Evolutionary conservation across 192 early-diverging fungal genomes (phyloP).

Genomic region (Coemansia sp.): DNA sequence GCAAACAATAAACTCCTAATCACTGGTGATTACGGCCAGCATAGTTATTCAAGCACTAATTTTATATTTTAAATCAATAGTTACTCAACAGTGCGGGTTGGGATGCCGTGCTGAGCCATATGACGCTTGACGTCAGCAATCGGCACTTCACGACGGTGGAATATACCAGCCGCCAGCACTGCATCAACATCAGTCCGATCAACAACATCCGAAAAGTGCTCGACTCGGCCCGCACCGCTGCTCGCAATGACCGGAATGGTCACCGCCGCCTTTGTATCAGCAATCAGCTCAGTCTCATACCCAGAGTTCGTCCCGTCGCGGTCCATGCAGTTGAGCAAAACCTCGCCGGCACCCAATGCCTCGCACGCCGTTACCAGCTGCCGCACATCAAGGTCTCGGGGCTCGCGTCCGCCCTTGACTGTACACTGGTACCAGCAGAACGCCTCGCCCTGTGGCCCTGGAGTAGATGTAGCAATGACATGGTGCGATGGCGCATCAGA

Average conservation of each 20-base stretch:
- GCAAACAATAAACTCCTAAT: neutral
- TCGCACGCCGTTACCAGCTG: constrained; percentile 89
- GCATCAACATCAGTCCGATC: constrained; percentile 86
- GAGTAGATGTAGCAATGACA: constrained; percentile 64
- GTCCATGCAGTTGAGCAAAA: constrained; percentile 99
- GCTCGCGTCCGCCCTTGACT: constrained; percentile 96
- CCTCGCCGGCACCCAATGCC: constrained; percentile 92
- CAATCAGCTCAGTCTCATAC: constrained; percentile 85
- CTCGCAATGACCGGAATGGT: constrained; percentile 97
- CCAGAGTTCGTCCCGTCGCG: constrained; percentile 97
- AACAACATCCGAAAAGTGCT: constrained; percentile 91
- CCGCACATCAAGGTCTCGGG: constrained; percentile 87
- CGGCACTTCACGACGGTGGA: constrained; percentile 93
- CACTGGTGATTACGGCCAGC: neutral
- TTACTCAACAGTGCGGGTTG: constrained; percentile 32
- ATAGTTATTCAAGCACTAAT: no score
- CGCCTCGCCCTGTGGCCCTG: constrained; percentile 88
- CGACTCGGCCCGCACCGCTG: constrained; percentile 83
- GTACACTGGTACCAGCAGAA: constrained; percentile 99
- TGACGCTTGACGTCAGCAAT: constrained; percentile 82
- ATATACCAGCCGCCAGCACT: constrained; percentile 97
- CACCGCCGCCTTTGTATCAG: constrained; percentile 75
- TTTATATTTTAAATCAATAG: neutral
- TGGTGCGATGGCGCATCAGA: constrained; percentile 68
- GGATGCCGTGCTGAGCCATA: constrained; percentile 55